Conservation (phyloP, 1,284 basidiomycete genomes). For the Rhodotorula sp. region DNA sequence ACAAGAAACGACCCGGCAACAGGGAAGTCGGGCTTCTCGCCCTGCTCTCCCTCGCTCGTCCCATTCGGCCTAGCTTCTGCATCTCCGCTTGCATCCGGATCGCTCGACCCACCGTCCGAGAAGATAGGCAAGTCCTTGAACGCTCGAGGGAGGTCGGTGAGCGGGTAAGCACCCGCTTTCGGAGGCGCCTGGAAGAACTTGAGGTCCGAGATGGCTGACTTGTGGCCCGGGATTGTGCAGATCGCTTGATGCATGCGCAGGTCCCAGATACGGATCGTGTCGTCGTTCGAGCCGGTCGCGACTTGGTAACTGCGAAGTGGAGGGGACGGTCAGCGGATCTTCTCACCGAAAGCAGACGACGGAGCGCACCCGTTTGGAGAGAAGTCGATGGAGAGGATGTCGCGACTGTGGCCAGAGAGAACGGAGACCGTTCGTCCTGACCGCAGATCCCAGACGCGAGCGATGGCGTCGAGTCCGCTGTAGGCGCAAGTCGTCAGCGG, state of each 20-base stretch:
- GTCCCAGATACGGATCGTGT: conserved; percentile 98
- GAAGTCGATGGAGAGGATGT: conserved; percentile 87
- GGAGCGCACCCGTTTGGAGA: conserved; percentile 82
- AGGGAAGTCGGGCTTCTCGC: conserved; percentile 33
- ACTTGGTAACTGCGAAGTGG: conserved; percentile 78
- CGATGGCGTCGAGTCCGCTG: conserved; percentile 94
- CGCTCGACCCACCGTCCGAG: conserved; percentile 41
- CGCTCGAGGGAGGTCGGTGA: conserved; percentile 15
- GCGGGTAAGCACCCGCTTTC: conserved; percentile 39
- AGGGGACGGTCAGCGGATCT: background rate
- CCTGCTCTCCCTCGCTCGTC: conserved; percentile 45
- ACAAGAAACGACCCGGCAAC: conserved; percentile 84
- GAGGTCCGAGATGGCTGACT: conserved; percentile 89
- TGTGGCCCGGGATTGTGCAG: conserved; percentile 96
- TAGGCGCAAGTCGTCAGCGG: conserved; percentile 44
- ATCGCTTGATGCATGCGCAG: conserved; percentile 83
- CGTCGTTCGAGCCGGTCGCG: conserved; percentile 93
- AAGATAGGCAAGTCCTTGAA: conserved; percentile 45
- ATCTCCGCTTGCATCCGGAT: conserved; percentile 18
- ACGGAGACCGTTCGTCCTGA: conserved; percentile 97
- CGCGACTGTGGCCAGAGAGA: conserved; percentile 92
- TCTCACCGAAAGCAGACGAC: background rate
- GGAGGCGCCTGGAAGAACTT: conserved; percentile 76
- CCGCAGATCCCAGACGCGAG: conserved; percentile 92
- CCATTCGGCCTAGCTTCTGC: conserved; percentile 16